Base-by-base conservation (phyloP, 495 filamentous ascomycete species). In the Annulohypoxylon stygium region DNA sequence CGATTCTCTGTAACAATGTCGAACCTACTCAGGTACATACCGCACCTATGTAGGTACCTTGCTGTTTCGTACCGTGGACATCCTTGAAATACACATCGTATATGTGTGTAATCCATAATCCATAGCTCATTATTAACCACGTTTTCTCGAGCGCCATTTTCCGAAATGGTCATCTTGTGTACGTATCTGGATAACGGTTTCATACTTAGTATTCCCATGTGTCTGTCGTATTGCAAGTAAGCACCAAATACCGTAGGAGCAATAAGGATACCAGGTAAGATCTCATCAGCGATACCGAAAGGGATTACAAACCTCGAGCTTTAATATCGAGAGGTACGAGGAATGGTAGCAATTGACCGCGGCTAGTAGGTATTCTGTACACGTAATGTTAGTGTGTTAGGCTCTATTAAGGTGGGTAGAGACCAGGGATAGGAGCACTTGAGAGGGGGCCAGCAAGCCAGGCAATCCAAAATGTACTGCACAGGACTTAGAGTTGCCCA, bases 351-450 rank as follows among this genome's bases (percentile, higher is more conserved):
- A 70, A 51, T 18, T 30, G 47, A 45, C 33, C 37, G 36, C 54
- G 58, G 58, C 50, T 73, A 74, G 66, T 74, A 47, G 43, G 66
- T 74, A 43, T 43, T 43, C 39, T 43, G 39, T 43, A 74, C 63
- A 74, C 71, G 71, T 70, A 74, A 66, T 62, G 39, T 70, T 67
- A 60, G 41, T 53, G 51, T 50, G 50, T 73, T 67, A 70, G 71
- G 58, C 70, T 61, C 61, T 65, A 30, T 68, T 39, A 61, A 73
- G 45, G 61, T 65, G 61, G 65, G 61, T 50, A 69, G 37, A 33
- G 55, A 70, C 47, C 57, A 74, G 66, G 65, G 55, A 58, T 39
- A 23, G 20, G 20, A 23, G 20, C 20, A 50, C 14, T 16, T 10
- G 37, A 18, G 36, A 37, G 55, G 54, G 45, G 54, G 45, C 53